Percentiles rank a stretch among this genome's conserved stretches.
These are phyloP conservation scores for Yarrowia hollandica DNA, from an alignment of 805 yeast genomes.

Conservation along the genomic window DNA sequence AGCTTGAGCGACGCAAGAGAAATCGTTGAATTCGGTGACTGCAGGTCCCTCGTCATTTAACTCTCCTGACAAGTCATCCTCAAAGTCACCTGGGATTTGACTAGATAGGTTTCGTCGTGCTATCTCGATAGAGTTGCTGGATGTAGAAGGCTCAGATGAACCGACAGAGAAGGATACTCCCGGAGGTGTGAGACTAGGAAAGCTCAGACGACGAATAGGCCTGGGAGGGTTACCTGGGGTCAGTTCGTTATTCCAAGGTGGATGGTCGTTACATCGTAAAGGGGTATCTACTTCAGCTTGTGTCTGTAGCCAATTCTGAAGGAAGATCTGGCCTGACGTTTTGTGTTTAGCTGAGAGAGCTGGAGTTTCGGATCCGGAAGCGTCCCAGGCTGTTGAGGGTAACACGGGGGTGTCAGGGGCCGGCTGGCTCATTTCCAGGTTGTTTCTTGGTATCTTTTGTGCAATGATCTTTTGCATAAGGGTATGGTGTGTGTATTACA, in stretches of 20 bases:
- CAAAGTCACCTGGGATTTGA: slow-evolving; percentile 18
- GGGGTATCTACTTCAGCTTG: slow-evolving; percentile 25
- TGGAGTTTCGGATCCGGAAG: not conserved
- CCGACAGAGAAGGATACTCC: not conserved
- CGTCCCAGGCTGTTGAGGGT: not conserved
- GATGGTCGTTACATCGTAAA: slow-evolving; percentile 1
- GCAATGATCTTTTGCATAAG: not conserved
- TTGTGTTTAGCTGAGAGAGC: not conserved
- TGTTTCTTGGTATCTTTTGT: not conserved
- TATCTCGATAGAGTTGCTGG: not conserved
- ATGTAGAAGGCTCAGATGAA: not conserved
- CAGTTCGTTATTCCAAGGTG: slow-evolving; percentile 18
- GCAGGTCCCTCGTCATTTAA: not conserved
- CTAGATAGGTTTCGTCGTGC: slow-evolving; percentile 6
- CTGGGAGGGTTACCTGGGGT: slow-evolving; percentile 4
- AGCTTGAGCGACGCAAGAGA: slow-evolving; percentile 5
- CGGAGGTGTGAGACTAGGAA: slow-evolving; percentile 1
- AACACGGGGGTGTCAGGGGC: not conserved
- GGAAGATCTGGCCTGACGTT: slow-evolving; percentile 19
- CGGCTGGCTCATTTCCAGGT: not conserved
- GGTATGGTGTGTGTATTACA: not conserved
- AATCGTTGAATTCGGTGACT: slow-evolving; percentile 5
- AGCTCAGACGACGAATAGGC: slow-evolving; percentile 12
- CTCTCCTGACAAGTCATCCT: not conserved
- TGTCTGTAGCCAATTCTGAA: slow-evolving; percentile 22